Conservation (phyloP, 306 rosid species). For the Cyamopsis tetragonoloba region DNA sequence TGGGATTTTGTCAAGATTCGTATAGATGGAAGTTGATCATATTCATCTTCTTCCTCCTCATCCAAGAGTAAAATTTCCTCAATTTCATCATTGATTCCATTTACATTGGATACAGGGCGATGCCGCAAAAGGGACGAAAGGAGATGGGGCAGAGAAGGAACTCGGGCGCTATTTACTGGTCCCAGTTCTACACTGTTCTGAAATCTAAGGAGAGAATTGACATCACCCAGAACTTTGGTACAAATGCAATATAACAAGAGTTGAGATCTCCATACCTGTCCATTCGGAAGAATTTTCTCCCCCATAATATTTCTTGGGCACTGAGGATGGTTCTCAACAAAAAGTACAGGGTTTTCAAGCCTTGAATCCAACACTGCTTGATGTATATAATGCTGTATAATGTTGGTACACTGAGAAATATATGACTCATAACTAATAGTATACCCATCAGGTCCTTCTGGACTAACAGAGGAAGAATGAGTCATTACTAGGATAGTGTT, state of each 20-base stretch:
- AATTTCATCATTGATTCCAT: slow-evolving; percentile 49
- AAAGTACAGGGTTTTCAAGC: slow-evolving; percentile 80
- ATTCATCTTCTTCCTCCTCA: slow-evolving; percentile 69
- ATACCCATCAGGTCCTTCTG: slow-evolving; percentile 74
- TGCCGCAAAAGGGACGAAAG: slow-evolving; percentile 74
- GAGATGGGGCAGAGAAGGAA: slow-evolving; percentile 91
- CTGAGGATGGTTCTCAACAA: slow-evolving; percentile 92
- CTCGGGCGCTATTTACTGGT: slow-evolving; percentile 42
- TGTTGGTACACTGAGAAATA: slow-evolving; percentile 51
- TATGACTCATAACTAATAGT: slow-evolving; percentile 63
- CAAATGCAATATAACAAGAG: slow-evolving; percentile 75
- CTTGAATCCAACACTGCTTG: slow-evolving; percentile 78
- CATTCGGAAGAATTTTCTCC: slow-evolving; percentile 92
- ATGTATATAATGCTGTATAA: slow-evolving; percentile 72
- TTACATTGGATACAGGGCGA: slow-evolving; percentile 34
- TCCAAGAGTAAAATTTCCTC: slow-evolving; percentile 53
- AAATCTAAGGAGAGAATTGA: slow-evolving; percentile 68
- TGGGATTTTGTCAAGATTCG: slow-evolving; percentile 72
- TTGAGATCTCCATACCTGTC: slow-evolving; percentile 91
- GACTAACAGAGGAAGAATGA: slow-evolving; percentile 75
- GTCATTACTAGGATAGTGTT: slow-evolving; percentile 89
- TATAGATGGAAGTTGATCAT: slow-evolving; percentile 80
- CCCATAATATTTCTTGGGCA: slow-evolving; percentile 67
- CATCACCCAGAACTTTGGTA: slow-evolving; percentile 80
- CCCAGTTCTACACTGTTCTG: slow-evolving; percentile 79